Evolutionary conservation across 352 stramenopile genomes (phyloP).

Genomic region (Globisporangium apiculatum): DNA sequence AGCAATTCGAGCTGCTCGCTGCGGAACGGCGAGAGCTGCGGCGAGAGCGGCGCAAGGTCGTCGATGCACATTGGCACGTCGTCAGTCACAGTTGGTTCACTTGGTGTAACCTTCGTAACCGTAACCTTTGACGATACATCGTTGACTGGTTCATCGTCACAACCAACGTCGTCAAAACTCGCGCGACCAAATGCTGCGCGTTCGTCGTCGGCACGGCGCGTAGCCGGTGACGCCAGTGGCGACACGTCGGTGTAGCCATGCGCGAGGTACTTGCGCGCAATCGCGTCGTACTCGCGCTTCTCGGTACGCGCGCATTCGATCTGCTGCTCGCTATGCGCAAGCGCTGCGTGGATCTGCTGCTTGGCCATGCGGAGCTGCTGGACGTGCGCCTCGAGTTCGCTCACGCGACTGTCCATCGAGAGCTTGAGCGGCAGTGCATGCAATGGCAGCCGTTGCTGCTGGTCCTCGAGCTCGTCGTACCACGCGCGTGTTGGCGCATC

Average conservation of each 20-base stretch:
- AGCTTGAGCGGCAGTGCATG: constrained; percentile 12
- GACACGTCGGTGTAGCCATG: constrained; percentile 15
- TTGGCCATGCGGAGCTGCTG: constrained; percentile 28
- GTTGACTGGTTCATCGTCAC: background rate
- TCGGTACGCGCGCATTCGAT: constrained; percentile 19
- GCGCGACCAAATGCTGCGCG: no score
- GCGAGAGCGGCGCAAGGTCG: background rate
- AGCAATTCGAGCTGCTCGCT: constrained; percentile 11
- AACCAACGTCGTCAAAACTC: no score
- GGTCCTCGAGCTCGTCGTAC: constrained; percentile 14
- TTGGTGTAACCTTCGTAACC: background rate
- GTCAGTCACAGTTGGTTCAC: no score
- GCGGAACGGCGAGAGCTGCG: constrained; percentile 7
- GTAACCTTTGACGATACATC: background rate
- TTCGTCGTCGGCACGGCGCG: no score
- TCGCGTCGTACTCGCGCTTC: constrained; percentile 26
- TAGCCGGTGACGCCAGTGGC: background rate
- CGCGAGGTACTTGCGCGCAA: constrained; percentile 25
- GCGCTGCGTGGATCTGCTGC: constrained; percentile 25
- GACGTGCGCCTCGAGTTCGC: constrained; percentile 33
- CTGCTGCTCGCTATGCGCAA: constrained; percentile 31
- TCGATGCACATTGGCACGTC: no score
- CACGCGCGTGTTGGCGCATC: constrained; percentile 9
- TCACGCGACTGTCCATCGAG: constrained; percentile 31
- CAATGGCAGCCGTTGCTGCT: constrained; percentile 8